Conservation (phyloP, 495 filamentous ascomycete species). For the Penicillium ucsense region DNA sequence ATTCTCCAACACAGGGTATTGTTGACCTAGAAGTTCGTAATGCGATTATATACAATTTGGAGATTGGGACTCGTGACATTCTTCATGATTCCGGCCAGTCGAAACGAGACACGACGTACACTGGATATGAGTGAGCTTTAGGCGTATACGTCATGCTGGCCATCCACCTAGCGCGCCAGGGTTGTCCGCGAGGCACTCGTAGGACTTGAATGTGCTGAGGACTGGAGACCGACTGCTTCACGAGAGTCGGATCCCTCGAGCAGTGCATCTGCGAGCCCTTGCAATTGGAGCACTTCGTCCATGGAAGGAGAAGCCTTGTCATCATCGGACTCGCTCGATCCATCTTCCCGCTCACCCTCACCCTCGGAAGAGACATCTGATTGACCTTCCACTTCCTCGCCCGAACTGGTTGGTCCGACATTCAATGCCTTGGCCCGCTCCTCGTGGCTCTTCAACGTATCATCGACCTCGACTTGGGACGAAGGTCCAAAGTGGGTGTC, state of each 20-base stretch:
- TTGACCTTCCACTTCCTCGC: conserved; percentile 38
- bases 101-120: too few species aligned
- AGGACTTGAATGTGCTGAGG: conserved; percentile 1
- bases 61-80: neutral
- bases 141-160: conserved; percentile 25
- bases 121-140: conserved; percentile 4
- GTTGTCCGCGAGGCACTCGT: conserved; percentile 18
- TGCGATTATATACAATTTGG: conserved; percentile 10
- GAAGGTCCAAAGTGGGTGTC: conserved; percentile 83
- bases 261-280: conserved; percentile 6
- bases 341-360: neutral
- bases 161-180: conserved; percentile 32
- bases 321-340: neutral
- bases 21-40: neutral
- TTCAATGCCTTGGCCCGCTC: conserved; percentile 41
- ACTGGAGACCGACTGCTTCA: conserved; percentile 6
- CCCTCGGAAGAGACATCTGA: conserved; percentile 3
- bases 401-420: conserved; percentile 24
- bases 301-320: neutral
- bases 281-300: neutral
- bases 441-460: conserved; percentile 40
- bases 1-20: conserved; percentile 8
- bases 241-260: conserved; percentile 5
- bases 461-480: conserved; percentile 46
- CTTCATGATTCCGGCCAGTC: too few species aligned